These are phyloP conservation scores for Annulohypoxylon stygium DNA, from an alignment of 495 filamentous ascomycete genomes.

Conservation along the genomic window DNA sequence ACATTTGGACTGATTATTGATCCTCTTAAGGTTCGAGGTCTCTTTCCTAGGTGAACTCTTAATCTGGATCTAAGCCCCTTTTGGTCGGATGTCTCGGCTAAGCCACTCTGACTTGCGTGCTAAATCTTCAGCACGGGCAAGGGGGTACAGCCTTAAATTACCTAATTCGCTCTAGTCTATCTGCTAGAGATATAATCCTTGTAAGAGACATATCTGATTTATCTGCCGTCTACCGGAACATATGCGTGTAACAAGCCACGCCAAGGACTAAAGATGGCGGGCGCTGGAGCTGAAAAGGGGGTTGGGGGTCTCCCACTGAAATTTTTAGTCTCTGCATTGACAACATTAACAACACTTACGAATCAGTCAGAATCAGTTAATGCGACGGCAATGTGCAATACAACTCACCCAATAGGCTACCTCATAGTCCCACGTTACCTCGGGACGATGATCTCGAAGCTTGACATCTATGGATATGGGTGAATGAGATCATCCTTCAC, in stretches of 20 bases:
- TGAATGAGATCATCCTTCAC: neutral
- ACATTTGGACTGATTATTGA: neutral
- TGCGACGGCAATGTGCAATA: neutral
- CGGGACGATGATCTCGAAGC: neutral
- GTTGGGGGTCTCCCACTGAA: neutral
- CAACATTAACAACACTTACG: neutral
- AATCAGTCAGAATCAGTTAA: neutral
- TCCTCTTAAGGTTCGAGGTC: no score
- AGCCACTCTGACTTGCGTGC: slow-evolving; percentile 28
- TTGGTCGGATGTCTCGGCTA: slow-evolving; percentile 23
- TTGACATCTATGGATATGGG: neutral
- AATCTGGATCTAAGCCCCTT: slow-evolving; percentile 5
- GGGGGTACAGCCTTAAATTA: slow-evolving; percentile 35
- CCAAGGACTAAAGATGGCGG: slow-evolving; percentile 4
- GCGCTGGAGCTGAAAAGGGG: slow-evolving; percentile 4
- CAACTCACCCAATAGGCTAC: slow-evolving; percentile 1
- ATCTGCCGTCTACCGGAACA: neutral
- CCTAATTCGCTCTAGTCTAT: slow-evolving; percentile 15
- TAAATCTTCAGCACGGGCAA: slow-evolving; percentile 19
- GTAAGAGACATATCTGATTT: slow-evolving; percentile 5
- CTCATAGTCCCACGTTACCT: slow-evolving; percentile 8
- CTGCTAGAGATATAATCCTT: neutral
- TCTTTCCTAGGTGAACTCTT: neutral
- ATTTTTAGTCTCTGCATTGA: slow-evolving; percentile 1
- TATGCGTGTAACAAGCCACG: neutral